Conservation (phyloP, 208 protist species). For the Borovskyia barvae region DNA sequence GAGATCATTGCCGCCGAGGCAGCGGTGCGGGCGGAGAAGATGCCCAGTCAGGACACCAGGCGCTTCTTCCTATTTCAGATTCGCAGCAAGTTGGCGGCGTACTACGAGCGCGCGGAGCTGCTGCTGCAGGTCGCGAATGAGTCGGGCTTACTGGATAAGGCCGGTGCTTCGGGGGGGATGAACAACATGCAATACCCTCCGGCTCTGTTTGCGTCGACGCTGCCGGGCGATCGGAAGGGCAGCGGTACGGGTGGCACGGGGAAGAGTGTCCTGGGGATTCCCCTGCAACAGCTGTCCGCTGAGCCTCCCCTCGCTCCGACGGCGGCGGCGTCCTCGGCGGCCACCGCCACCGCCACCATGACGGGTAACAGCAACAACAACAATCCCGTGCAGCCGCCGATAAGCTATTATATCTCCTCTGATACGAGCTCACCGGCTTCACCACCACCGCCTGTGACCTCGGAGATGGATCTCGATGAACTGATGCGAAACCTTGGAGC, state of each 20-base stretch:
- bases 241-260: conserved; percentile 1
- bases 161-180: conserved; percentile 19
- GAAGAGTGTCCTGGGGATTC: conserved; percentile 54
- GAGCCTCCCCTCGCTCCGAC: too few species aligned
- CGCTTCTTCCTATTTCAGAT: conserved; percentile 77
- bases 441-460: conserved; percentile 11
- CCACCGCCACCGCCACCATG: background rate
- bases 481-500: conserved; percentile 34
- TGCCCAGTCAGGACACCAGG: conserved; percentile 30
- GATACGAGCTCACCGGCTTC: too few species aligned
- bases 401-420: conserved; percentile 36
- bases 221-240: background rate
- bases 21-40: conserved; percentile 23
- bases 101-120: conserved; percentile 64
- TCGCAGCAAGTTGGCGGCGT: conserved; percentile 53
- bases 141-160: conserved; percentile 62
- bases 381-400: conserved; percentile 7
- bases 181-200: conserved; percentile 17
- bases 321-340: too few species aligned
- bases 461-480: conserved; percentile 29
- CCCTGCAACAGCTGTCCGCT: too few species aligned
- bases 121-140: conserved; percentile 63
- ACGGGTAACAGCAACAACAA: background rate
- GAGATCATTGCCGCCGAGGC: conserved; percentile 57
- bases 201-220: conserved; percentile 17